These are phyloP conservation scores for Giardia duodenalis DNA, from an alignment of 208 protist species.

Conservation along the genomic window DNA sequence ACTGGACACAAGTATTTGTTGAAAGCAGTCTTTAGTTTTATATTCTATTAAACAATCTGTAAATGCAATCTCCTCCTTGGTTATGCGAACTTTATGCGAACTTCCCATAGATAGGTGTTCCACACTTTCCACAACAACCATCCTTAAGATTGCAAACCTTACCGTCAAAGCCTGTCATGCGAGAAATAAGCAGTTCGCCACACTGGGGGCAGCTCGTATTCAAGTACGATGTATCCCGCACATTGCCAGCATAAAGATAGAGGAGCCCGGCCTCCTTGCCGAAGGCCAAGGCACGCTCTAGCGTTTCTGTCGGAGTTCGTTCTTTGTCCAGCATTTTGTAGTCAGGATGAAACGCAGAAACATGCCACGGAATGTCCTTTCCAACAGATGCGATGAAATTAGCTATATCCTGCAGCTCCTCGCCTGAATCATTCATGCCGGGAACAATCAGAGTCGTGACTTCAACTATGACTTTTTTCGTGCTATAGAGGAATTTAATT, in stretches of 20 bases:
- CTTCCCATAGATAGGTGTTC: not conserved
- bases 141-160: not conserved
- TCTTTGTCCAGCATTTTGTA: constrained; percentile 38
- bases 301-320: constrained; percentile 42
- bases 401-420: constrained; percentile 47
- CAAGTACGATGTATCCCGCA: not conserved
- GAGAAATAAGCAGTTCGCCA: not conserved
- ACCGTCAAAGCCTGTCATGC: not conserved
- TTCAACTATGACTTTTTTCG: constrained; percentile 50
- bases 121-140: not conserved
- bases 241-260: constrained; percentile 45
- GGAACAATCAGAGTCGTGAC: constrained; percentile 54
- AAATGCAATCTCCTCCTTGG: too few species aligned
- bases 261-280: constrained; percentile 34
- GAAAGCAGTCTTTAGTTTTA: too few species aligned
- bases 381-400: constrained; percentile 44
- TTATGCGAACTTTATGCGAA: too few species aligned
- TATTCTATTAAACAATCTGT: too few species aligned
- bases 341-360: constrained; percentile 53
- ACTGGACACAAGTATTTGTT: too few species aligned
- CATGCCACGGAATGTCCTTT: constrained; percentile 46
- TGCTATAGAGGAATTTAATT: constrained; percentile 32
- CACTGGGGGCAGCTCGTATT: not conserved
- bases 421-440: constrained; percentile 49
- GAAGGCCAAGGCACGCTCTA: constrained; percentile 37